A percentile compares a stretch with the other conserved stretches of the same genome.
These are phyloP conservation scores for Trichoderma sp. DNA, from an alignment of 2,329 filamentous ascomycete species.

Conservation along the genomic window DNA sequence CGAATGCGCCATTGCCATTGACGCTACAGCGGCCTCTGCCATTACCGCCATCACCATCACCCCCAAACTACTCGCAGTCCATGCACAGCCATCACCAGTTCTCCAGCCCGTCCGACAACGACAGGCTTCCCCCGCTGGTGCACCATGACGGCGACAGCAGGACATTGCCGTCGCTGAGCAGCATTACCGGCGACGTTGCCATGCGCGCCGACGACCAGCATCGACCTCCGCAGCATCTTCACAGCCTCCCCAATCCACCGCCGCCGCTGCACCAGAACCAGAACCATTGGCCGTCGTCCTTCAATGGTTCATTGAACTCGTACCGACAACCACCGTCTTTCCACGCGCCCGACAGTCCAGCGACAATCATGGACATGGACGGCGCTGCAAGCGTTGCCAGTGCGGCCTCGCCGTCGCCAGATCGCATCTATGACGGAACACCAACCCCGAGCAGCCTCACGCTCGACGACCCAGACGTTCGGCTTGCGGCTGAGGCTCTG, in stretches of 20 bases:
- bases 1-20: background rate
- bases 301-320: slow-evolving; percentile 36
- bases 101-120: slow-evolving; percentile 14
- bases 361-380: slow-evolving; percentile 52
- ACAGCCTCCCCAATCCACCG: slow-evolving; percentile 17
- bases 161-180: slow-evolving; percentile 39
- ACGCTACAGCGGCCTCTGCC: background rate
- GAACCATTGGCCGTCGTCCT: slow-evolving; percentile 42
- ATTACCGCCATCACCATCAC: background rate
- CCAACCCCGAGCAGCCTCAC: slow-evolving; percentile 49
- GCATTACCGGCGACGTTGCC: slow-evolving; percentile 33
- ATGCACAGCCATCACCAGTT: slow-evolving; percentile 15
- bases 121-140: slow-evolving; percentile 28
- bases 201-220: slow-evolving; percentile 23
- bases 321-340: slow-evolving; percentile 37
- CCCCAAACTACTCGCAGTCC: slow-evolving; percentile 14
- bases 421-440: slow-evolving; percentile 28
- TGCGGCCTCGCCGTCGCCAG: slow-evolving; percentile 45
- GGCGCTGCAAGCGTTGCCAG: slow-evolving; percentile 41
- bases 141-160: slow-evolving; percentile 30
- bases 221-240: background rate
- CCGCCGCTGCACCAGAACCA: slow-evolving; percentile 24
- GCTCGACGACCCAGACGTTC: slow-evolving; percentile 65
- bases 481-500: slow-evolving; percentile 71
- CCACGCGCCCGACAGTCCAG: slow-evolving; percentile 44